Evolutionary conservation across 331 rosid species (phyloP).

Genomic region (Saraca asoca): DNA sequence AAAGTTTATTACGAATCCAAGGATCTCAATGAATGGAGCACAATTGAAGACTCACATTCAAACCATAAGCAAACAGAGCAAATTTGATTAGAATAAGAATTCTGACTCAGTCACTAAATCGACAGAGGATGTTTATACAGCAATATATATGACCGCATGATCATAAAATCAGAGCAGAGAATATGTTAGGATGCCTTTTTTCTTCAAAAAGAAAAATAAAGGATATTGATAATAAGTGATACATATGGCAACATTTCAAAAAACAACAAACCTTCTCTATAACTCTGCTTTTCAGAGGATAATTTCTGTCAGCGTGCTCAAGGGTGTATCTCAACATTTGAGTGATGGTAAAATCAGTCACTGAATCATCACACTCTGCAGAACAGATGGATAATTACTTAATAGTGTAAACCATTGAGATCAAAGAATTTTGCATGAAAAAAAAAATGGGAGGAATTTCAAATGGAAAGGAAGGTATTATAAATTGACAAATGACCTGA

Average conservation of each 20-base stretch:
- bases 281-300: slow-evolving; percentile 44
- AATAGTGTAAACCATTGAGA: background rate
- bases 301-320: slow-evolving; percentile 79
- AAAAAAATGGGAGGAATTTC: background rate
- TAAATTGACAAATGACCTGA: slow-evolving; percentile 56
- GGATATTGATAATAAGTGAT: background rate
- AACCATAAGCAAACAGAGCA: too few relatives aligned
- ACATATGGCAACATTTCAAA: slow-evolving; percentile 17
- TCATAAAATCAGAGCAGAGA: background rate
- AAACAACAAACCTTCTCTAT: slow-evolving; percentile 51
- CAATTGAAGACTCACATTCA: background rate
- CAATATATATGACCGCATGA: too few relatives aligned
- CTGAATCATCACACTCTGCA: slow-evolving; percentile 61
- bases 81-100: background rate
- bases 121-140: background rate
- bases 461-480: slow-evolving; percentile 4
- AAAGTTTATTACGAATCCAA: too few relatives aligned
- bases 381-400: slow-evolving; percentile 17
- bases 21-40: too few relatives aligned
- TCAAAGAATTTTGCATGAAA: background rate
- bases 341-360: slow-evolving; percentile 51
- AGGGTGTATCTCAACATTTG: slow-evolving; percentile 69
- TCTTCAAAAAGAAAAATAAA: background rate
- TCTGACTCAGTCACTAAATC: background rate
- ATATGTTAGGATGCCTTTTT: background rate